A percentile compares a stretch with the other conserved stretches of the same genome.
phyloP scores from a whole-genome alignment of 768 basidiomycete species.

The Pholiota conissans region DNA sequence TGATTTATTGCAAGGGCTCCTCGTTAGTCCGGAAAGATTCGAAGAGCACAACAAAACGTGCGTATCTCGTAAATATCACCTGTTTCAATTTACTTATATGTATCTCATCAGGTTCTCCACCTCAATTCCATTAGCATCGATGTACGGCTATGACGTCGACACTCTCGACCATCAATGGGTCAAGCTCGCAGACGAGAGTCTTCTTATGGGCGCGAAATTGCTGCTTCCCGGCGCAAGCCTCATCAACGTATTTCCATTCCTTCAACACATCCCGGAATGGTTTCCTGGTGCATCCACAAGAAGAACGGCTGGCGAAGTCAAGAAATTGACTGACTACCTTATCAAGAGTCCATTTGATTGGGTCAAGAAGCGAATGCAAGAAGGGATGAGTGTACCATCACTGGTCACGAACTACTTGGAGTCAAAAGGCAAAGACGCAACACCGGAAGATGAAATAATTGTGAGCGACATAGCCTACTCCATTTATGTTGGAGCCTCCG shows the following conservation, averaged over 20 bases:
- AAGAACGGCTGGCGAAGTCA: slow-evolving; percentile 1
- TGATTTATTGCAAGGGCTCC: slow-evolving; percentile 28
- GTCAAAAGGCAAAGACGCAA: neutral
- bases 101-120: slow-evolving; percentile 7
- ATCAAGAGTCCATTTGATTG: slow-evolving; percentile 4
- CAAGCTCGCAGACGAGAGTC: slow-evolving; percentile 1
- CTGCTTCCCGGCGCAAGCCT: slow-evolving; percentile 7
- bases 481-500: slow-evolving; percentile 6
- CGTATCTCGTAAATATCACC: neutral
- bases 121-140: slow-evolving; percentile 6
- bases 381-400: neutral
- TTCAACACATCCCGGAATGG: slow-evolving; percentile 12
- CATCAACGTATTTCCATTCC: slow-evolving; percentile 11
- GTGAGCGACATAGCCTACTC: slow-evolving; percentile 6
- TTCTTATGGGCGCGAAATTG: slow-evolving; percentile 2
- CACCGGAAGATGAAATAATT: slow-evolving; percentile 1
- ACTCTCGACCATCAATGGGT: slow-evolving; percentile 6
- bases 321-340: neutral
- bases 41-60: slow-evolving; percentile 5
- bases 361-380: slow-evolving; percentile 4
- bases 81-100: neutral
- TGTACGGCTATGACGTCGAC: slow-evolving; percentile 12
- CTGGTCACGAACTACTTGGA: slow-evolving; percentile 2
- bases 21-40: slow-evolving; percentile 6
- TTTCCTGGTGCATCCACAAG: slow-evolving; percentile 6